Conservation (phyloP, 495 filamentous ascomycete genomes). For the Aspergillus egyptiacus region DNA sequence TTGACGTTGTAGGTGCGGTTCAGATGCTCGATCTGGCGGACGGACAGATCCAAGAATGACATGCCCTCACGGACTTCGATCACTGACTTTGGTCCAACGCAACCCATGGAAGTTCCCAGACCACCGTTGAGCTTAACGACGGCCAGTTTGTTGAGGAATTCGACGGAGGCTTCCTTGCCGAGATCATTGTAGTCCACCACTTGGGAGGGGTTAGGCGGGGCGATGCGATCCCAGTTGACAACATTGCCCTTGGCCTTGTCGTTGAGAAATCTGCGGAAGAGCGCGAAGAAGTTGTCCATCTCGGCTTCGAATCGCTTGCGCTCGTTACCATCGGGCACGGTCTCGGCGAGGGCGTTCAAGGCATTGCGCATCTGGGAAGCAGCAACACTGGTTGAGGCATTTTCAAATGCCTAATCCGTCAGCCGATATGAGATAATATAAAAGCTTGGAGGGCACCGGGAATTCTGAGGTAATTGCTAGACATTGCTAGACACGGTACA, state of each 20-base stretch:
- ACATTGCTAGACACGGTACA: neutral
- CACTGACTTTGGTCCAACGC: constrained; percentile 97
- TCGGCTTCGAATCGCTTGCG: constrained; percentile 97
- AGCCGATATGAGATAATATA: too few relatives aligned
- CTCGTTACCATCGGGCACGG: constrained; percentile 70
- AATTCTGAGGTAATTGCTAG: neutral
- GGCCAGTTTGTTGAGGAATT: constrained; percentile 94
- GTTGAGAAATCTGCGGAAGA: constrained; percentile 96
- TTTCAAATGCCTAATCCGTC: constrained; percentile 80
- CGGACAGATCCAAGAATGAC: constrained; percentile 98
- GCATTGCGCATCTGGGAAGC: constrained; percentile 99
- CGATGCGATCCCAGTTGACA: constrained; percentile 94
- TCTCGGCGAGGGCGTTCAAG: constrained; percentile 85
- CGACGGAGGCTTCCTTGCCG: constrained; percentile 76
- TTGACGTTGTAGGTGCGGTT: constrained; percentile 97
- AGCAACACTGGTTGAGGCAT: constrained; percentile 95
- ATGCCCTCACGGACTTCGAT: constrained; percentile 99
- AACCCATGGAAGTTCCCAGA: constrained; percentile 99
- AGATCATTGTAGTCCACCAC: constrained; percentile 90
- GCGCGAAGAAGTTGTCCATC: constrained; percentile 99
- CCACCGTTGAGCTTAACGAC: constrained; percentile 99
- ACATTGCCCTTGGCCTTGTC: constrained; percentile 97
- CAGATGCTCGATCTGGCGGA: constrained; percentile 98
- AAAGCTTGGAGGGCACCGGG: too few relatives aligned
- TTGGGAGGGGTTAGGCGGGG: constrained; percentile 82